Evolutionary conservation across 139 green algal species (phyloP).

Genomic region (Coccomyxa sp.): DNA sequence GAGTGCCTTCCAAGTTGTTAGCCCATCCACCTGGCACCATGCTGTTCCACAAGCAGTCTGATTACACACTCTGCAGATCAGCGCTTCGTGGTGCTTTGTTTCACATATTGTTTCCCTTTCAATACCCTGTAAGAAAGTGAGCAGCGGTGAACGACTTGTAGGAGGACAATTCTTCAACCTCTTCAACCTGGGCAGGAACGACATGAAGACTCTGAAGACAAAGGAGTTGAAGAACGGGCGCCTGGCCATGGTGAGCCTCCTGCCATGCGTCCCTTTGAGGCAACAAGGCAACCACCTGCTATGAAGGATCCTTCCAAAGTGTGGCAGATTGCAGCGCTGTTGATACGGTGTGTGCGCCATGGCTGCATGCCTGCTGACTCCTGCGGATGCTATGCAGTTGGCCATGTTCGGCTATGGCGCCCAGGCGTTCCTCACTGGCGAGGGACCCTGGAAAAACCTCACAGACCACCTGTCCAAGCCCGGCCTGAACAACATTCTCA

Average conservation of each 20-base stretch:
- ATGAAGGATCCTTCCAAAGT: no score
- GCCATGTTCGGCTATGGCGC: slow-evolving; percentile 42
- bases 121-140: background rate
- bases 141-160: no score
- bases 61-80: background rate
- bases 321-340: no score
- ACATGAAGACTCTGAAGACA: slow-evolving; percentile 78
- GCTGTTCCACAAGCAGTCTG: background rate
- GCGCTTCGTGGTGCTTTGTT: background rate
- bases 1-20: no score
- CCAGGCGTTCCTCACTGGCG: slow-evolving; percentile 78
- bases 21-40: no score
- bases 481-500: slow-evolving; percentile 84
- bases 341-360: no score
- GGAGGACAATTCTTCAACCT: slow-evolving; percentile 97
- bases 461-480: slow-evolving; percentile 85
- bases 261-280: no score
- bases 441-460: slow-evolving; percentile 90
- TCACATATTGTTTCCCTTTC: background rate
- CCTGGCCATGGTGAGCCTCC: slow-evolving; percentile 57
- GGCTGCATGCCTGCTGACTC: no score
- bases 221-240: slow-evolving; percentile 98
- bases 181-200: slow-evolving; percentile 78
- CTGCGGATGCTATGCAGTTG: background rate
- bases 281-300: no score